Conservation (phyloP, 345 rosid species). For the Gossypioides kirkii region DNA sequence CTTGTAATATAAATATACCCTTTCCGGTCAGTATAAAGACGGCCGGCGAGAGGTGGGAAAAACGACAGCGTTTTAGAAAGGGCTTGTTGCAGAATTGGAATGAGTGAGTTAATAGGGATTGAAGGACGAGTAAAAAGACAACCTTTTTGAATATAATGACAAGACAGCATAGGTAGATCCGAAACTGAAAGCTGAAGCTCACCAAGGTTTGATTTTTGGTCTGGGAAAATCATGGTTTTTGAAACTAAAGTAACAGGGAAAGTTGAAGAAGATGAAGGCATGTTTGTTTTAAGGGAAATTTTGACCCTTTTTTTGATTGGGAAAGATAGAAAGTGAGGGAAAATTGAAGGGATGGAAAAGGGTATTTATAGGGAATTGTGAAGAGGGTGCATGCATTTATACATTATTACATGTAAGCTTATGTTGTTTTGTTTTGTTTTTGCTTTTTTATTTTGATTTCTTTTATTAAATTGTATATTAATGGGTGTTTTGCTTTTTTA, state of each 20-base stretch:
- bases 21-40: conserved; percentile 43
- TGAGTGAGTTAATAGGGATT: conserved; percentile 21
- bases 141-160: conserved; percentile 93
- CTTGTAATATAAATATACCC: conserved; percentile 56
- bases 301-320: background rate
- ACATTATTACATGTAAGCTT: no score
- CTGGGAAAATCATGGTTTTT: conserved; percentile 50
- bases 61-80: conserved; percentile 48
- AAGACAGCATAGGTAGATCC: conserved; percentile 96
- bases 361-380: conserved; percentile 38
- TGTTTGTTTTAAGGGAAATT: conserved; percentile 19
- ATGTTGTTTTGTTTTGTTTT: background rate
- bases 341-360: background rate
- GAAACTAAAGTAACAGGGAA: conserved; percentile 37
- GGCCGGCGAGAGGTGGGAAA: conserved; percentile 95
- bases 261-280: conserved; percentile 40
- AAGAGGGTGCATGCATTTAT: conserved; percentile 49
- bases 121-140: conserved; percentile 55
- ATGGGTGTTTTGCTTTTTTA: background rate
- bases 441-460: no score
- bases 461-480: background rate
- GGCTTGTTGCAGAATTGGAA: conserved; percentile 39
- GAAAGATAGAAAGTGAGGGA: conserved; percentile 14
- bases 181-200: conserved; percentile 86
- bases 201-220: conserved; percentile 40